A percentile compares a stretch with the other conserved stretches of the same genome.
These are phyloP conservation scores for Scleroderma bovista DNA, from an alignment of 768 basidiomycete genomes.

Conservation along the genomic window DNA sequence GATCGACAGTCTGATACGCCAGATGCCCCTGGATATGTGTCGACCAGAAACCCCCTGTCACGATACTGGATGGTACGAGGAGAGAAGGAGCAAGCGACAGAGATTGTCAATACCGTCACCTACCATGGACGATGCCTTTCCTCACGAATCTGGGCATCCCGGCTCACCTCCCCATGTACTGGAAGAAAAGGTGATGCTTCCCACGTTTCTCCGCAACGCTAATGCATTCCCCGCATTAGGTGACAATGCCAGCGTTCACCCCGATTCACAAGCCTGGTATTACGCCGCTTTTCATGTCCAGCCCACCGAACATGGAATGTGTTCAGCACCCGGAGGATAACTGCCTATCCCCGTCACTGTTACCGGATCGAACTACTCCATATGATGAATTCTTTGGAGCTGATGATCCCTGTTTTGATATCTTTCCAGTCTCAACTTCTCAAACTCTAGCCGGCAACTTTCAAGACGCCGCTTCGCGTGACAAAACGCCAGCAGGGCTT, in stretches of 20 bases:
- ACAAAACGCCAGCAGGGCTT: background rate
- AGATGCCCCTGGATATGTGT: slow-evolving; percentile 26
- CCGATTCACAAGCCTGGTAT: background rate
- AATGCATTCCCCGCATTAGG: slow-evolving; percentile 5
- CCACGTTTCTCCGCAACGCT: background rate
- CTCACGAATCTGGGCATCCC: slow-evolving; percentile 1
- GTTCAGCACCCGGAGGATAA: background rate
- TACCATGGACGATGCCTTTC: slow-evolving; percentile 2
- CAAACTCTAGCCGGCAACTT: background rate
- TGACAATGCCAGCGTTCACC: background rate
- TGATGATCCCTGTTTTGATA: slow-evolving; percentile 29
- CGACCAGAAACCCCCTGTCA: background rate
- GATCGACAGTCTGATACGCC: slow-evolving; percentile 38
- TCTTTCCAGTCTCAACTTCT: slow-evolving; percentile 14
- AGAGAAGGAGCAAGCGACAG: background rate
- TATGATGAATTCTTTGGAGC: slow-evolving; percentile 28
- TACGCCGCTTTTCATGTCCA: slow-evolving; percentile 15
- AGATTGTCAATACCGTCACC: too few species aligned
- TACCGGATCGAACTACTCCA: background rate
- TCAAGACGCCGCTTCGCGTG: background rate
- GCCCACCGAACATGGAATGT: slow-evolving; percentile 4
- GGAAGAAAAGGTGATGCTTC: slow-evolving; percentile 1
- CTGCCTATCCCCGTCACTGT: background rate
- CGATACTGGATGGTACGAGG: background rate
- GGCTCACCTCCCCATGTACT: background rate